phyloP scores from a whole-genome alignment of 129 eudicot species.

The Glebionis coronaria region DNA sequence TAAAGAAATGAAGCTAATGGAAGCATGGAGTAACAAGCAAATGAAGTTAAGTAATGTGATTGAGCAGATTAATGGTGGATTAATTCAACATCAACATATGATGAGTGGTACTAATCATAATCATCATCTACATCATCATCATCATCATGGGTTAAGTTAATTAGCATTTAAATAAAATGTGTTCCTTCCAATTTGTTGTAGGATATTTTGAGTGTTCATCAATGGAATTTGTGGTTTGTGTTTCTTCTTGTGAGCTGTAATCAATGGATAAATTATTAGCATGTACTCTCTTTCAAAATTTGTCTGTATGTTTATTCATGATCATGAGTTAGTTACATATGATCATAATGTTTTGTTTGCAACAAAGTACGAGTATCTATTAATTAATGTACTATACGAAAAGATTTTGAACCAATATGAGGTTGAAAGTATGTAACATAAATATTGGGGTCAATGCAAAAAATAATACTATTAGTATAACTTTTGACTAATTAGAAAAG shows the following conservation, averaged over 20 bases:
- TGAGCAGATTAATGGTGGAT: constrained; percentile 41
- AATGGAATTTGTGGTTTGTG: constrained; percentile 21
- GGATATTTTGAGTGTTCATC: constrained; percentile 19
- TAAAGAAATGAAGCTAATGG: constrained; percentile 55
- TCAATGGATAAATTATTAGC: constrained; percentile 24
- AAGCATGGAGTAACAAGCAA: constrained; percentile 52
- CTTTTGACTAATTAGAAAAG: too few relatives aligned
- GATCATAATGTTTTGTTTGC: too few relatives aligned
- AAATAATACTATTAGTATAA: too few relatives aligned
- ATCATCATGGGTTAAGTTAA: constrained; percentile 18
- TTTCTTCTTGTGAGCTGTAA: constrained; percentile 18
- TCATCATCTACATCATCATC: constrained; percentile 21
- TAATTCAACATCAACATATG: constrained; percentile 37
- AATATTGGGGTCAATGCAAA: too few relatives aligned
- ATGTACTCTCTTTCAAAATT: constrained; percentile 21
- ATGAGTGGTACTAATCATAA: constrained; percentile 32
- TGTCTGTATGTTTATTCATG: background rate
- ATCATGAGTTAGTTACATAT: background rate
- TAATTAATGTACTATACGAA: too few relatives aligned
- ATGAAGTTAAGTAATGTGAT: constrained; percentile 46
- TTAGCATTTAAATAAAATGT: background rate
- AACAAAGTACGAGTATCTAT: too few relatives aligned
- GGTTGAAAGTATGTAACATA: too few relatives aligned
- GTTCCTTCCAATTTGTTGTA: constrained; percentile 17
- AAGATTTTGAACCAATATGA: too few relatives aligned